Conservation (phyloP, 805 yeast genomes). For the Cyberlindnera euphorbiae region DNA sequence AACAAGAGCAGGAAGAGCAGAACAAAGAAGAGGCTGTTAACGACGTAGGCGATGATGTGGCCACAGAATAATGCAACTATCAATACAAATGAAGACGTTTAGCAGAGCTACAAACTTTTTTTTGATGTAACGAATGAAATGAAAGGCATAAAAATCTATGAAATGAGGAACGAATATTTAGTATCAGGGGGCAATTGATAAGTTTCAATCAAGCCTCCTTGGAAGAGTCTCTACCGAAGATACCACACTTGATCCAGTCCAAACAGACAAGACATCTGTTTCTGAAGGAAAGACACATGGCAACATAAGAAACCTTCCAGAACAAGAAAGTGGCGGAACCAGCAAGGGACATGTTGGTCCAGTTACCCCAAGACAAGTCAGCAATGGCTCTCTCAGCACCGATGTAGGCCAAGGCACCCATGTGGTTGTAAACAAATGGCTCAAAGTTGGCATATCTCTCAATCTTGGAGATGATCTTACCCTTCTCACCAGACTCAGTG, state of each 20-base stretch:
- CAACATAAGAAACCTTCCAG: slow-evolving; percentile 92
- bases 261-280: slow-evolving; percentile 80
- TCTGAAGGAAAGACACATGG: slow-evolving; percentile 87
- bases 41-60: too few relatives aligned
- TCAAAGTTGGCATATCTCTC: slow-evolving; percentile 43
- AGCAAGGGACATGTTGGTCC: slow-evolving; percentile 75
- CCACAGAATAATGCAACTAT: too few relatives aligned
- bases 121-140: too few relatives aligned
- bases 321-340: slow-evolving; percentile 85
- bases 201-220: slow-evolving; percentile 18
- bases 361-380: slow-evolving; percentile 74
- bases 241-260: slow-evolving; percentile 84
- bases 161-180: too few relatives aligned
- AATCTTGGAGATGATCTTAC: slow-evolving; percentile 27
- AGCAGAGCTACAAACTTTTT: too few relatives aligned
- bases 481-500: slow-evolving; percentile 36
- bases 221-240: slow-evolving; percentile 84
- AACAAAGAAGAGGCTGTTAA: too few relatives aligned
- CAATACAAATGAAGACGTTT: too few relatives aligned
- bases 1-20: neutral
- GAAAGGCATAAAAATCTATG: too few relatives aligned
- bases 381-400: slow-evolving; percentile 94
- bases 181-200: too few relatives aligned
- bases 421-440: slow-evolving; percentile 78
- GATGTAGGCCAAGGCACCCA: slow-evolving; percentile 91